Conservation (phyloP, 2,329 filamentous ascomycete genomes). For the Penicillium olsonii region DNA sequence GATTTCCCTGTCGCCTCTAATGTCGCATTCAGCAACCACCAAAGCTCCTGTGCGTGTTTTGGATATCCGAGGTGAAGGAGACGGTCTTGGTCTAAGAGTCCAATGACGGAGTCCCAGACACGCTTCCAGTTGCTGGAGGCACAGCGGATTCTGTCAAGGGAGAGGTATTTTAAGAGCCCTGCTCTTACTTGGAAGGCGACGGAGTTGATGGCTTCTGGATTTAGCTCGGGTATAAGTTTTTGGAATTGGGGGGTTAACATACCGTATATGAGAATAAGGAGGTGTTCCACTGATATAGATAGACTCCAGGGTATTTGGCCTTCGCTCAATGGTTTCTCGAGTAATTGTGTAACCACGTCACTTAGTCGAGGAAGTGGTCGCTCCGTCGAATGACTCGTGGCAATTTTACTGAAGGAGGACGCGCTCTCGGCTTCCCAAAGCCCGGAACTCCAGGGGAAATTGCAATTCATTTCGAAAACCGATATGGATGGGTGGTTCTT, state of each 20-base stretch:
- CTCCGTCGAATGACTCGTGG: constrained; percentile 7
- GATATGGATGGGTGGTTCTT: constrained; percentile 33
- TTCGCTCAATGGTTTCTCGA: constrained; percentile 20
- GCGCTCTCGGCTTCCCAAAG: constrained; percentile 33
- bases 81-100: constrained; percentile 21
- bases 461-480: constrained; percentile 34
- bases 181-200: constrained; percentile 31
- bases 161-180: constrained; percentile 27
- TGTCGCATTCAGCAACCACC: constrained; percentile 32
- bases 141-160: constrained; percentile 26
- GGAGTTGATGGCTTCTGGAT: constrained; percentile 29
- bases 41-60: constrained; percentile 35
- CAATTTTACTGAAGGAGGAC: constrained; percentile 24
- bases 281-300: constrained; percentile 31
- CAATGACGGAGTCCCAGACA: constrained; percentile 27
- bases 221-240: neutral
- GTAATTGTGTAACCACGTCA: constrained; percentile 25
- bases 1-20: constrained; percentile 21
- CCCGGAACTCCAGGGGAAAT: constrained; percentile 32
- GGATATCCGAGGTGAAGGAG: constrained; percentile 30
- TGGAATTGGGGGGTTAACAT: neutral
- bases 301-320: constrained; percentile 23
- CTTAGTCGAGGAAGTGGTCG: constrained; percentile 25
- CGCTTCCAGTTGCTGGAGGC: constrained; percentile 32
- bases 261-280: constrained; percentile 36